Percentiles rank a stretch among this genome's conserved stretches.
These are phyloP conservation scores for Aspergillus incahuasiensis DNA, from an alignment of 495 filamentous ascomycete species.

Conservation along the genomic window DNA sequence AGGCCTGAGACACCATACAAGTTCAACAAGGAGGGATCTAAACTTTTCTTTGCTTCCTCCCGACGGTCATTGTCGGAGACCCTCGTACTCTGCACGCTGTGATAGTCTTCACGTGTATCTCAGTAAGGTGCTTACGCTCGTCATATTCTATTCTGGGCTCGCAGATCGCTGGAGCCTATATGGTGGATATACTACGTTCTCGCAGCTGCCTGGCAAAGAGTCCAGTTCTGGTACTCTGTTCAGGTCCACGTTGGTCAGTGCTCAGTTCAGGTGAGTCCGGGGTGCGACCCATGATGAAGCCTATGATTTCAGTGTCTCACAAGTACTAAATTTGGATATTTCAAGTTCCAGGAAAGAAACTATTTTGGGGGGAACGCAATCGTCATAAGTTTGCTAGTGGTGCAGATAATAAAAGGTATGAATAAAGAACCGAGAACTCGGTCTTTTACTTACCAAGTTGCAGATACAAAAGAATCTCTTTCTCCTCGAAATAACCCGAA, in stretches of 20 bases:
- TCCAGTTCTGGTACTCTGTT: background rate
- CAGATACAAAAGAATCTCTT: background rate
- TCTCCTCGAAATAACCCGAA: background rate
- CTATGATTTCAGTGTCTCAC: background rate
- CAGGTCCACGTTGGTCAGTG: background rate
- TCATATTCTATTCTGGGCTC: background rate
- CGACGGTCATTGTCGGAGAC: background rate
- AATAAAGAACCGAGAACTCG: background rate
- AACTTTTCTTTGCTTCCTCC: conserved; percentile 4
- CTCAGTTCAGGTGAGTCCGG: background rate
- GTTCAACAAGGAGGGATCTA: background rate
- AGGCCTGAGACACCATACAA: background rate
- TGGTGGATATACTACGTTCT: background rate
- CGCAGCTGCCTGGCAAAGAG: background rate
- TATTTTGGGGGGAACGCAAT: background rate
- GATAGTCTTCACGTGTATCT: background rate
- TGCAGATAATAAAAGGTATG: background rate
- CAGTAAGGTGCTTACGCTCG: background rate
- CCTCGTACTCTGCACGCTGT: background rate
- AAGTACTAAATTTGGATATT: background rate
- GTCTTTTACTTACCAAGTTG: background rate
- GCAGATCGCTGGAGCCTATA: background rate
- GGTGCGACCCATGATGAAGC: background rate
- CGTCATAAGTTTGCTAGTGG: background rate
- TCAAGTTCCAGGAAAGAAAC: background rate